phyloP scores from a whole-genome alignment of 2,329 filamentous ascomycete genomes.

The Aspergillus sp. region DNA sequence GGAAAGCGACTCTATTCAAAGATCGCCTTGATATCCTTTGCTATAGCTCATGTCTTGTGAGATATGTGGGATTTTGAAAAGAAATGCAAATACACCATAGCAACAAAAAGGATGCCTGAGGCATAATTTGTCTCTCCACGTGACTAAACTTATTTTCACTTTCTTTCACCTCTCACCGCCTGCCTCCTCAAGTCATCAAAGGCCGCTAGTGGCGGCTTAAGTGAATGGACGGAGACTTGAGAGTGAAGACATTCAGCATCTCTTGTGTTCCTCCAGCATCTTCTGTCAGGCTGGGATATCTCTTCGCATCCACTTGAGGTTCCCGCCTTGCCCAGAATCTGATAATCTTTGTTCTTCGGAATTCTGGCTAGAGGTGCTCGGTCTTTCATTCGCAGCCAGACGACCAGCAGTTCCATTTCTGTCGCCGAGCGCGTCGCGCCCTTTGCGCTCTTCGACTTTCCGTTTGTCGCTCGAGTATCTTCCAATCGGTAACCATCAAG shows the following conservation, averaged over 20 bases:
- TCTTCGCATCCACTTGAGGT: slow-evolving; percentile 33
- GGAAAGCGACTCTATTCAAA: too few species aligned
- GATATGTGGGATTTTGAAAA: too few species aligned
- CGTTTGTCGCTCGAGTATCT: slow-evolving; percentile 15
- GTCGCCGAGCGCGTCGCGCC: slow-evolving; percentile 33
- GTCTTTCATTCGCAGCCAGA: slow-evolving; percentile 18
- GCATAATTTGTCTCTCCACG: slow-evolving; percentile 22
- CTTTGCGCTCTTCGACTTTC: slow-evolving; percentile 26
- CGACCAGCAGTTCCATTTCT: slow-evolving; percentile 25
- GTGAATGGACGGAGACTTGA: slow-evolving; percentile 24
- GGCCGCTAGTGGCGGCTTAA: slow-evolving; percentile 37
- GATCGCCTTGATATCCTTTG: too few species aligned
- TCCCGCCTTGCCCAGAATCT: slow-evolving; percentile 25
- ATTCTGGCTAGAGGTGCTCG: slow-evolving; percentile 9
- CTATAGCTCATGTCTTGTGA: too few species aligned
- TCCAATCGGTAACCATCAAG: slow-evolving; percentile 27
- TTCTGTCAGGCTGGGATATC: slow-evolving; percentile 30
- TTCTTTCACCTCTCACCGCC: slow-evolving; percentile 15
- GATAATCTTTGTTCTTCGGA: slow-evolving; percentile 3
- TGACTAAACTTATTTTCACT: slow-evolving; percentile 15
- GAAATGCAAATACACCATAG: too few species aligned
- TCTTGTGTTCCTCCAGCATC: slow-evolving; percentile 29
- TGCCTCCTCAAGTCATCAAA: slow-evolving; percentile 30
- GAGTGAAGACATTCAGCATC: slow-evolving; percentile 24
- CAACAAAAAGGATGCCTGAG: slow-evolving; percentile 10